Evolutionary conservation across 2,329 filamentous ascomycete genomes (phyloP), one percentile per base, ranked within the genome.

Genomic region (Raffaelea arxii): DNA sequence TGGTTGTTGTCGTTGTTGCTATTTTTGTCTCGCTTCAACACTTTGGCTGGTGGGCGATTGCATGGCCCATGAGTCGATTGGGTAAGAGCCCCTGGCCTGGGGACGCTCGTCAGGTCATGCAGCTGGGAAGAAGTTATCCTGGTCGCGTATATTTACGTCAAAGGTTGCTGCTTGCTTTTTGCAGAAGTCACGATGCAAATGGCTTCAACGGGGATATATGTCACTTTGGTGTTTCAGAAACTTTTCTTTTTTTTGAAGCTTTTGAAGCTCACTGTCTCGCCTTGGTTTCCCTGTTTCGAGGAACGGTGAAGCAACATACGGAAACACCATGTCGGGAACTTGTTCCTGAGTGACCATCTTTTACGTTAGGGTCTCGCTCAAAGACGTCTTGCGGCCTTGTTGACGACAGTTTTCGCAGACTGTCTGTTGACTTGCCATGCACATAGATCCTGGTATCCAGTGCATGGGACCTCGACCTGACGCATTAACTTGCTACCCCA

Each of bases 51-150:
- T 70, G 72, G 64, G 72, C 66, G 69, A 80, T 74, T 71, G 73
- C 69, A 63, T 66, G 69, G 69, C 71, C 82, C 78, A 87, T 87
- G 84, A 86, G 84, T 78, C 75, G 61, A 70, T 75, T 69, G 63
- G 82, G 77, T 83, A 84, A 87, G 83, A 84, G 69, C 77, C 77
- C 83, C 77, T 74, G 67, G 69, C 51, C 70, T 64, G 80, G 79
- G 76, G 77, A 70, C 82, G 75, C 84, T 86, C 84, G 82, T 88
- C 83, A 77, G 80, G 74, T 64, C 66, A 67, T 65, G 65, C 71
- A 74, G 70, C 82, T 82, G 84, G 84, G 46, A 77, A 70, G 62
- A 59, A 58, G 68, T 61, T 16, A 74, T 71, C 68, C 64, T 72
- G 75, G 72, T 69, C 72, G 64, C 40, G 51, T 60, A n/a, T 22